These are phyloP conservation scores for Cadophora malorum DNA, from an alignment of 2,329 filamentous ascomycete genomes.

Conservation along the genomic window DNA sequence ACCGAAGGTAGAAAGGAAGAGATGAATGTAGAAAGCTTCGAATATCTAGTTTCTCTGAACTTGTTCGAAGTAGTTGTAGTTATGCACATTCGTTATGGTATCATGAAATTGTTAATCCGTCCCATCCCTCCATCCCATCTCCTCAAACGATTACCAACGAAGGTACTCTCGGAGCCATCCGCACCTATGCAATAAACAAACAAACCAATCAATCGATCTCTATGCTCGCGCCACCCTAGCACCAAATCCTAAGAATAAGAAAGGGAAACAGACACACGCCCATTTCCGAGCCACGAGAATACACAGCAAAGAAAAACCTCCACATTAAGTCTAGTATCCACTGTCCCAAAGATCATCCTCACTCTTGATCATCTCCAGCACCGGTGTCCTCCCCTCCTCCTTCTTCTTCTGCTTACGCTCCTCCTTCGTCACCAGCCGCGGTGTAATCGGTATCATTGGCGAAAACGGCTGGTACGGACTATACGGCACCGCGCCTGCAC, in stretches of 20 bases:
- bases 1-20: neutral
- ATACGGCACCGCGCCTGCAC: slow-evolving; percentile 70
- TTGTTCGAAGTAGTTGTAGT: neutral
- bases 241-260: slow-evolving; percentile 13
- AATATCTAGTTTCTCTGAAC: slow-evolving; percentile 2
- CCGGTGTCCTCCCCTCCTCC: slow-evolving; percentile 65
- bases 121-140: slow-evolving; percentile 3
- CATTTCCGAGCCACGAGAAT: neutral
- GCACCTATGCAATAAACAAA: neutral
- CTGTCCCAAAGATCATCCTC: slow-evolving; percentile 67
- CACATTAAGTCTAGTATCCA: slow-evolving; percentile 37
- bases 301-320: slow-evolving; percentile 1
- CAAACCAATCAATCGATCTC: neutral
- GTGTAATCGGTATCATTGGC: slow-evolving; percentile 77
- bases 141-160: slow-evolving; percentile 14
- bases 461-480: slow-evolving; percentile 82
- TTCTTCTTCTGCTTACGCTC: slow-evolving; percentile 74
- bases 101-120: slow-evolving; percentile 17
- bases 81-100: slow-evolving; percentile 19
- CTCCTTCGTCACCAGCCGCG: slow-evolving; percentile 72
- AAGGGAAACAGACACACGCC: neutral
- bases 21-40: neutral
- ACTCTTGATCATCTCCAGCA: slow-evolving; percentile 65
- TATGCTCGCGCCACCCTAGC: slow-evolving; percentile 18
- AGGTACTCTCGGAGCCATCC: slow-evolving; percentile 3